Conservation (phyloP, 2,329 filamentous ascomycete species). For the Pseudocercospora eumusae region DNA sequence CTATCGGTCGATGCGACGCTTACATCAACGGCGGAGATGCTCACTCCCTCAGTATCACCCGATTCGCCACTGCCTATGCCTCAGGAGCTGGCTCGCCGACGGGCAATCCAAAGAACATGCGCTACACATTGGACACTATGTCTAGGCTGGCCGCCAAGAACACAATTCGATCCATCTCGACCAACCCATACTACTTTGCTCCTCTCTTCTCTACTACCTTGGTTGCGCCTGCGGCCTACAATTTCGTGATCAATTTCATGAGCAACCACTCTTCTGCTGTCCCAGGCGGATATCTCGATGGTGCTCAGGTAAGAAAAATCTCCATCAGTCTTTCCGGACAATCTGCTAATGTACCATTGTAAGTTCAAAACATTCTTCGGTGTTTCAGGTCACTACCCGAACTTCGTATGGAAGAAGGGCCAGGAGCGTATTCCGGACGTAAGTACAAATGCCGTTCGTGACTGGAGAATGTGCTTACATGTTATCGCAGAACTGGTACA, state of each 20-base stretch:
- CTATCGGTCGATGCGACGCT: constrained; percentile 37
- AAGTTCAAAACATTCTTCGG: constrained; percentile 32
- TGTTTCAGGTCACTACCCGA: constrained; percentile 20
- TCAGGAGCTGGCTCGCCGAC: neutral
- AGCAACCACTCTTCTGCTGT: constrained; percentile 31
- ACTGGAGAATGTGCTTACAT: neutral
- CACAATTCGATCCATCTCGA: constrained; percentile 29
- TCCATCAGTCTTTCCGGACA: constrained; percentile 12
- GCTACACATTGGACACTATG: constrained; percentile 29
- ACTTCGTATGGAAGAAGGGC: constrained; percentile 25
- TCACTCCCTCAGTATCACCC: constrained; percentile 20
- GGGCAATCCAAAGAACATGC: constrained; percentile 7
- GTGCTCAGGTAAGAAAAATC: constrained; percentile 28
- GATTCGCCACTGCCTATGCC: constrained; percentile 27
- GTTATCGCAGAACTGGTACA: constrained; percentile 23
- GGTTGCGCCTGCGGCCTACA: constrained; percentile 33
- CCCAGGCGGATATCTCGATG: constrained; percentile 30
- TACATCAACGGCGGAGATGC: constrained; percentile 30
- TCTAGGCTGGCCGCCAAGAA: constrained; percentile 21
- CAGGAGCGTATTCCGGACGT: constrained; percentile 30
- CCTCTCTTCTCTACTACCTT: constrained; percentile 32
- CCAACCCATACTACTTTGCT: constrained; percentile 40
- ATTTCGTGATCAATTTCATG: constrained; percentile 34
- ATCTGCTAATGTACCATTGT: neutral
- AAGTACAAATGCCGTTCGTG: neutral